Conservation (phyloP, 176 grass and related monocot species). For the Triticum aestivum region DNA sequence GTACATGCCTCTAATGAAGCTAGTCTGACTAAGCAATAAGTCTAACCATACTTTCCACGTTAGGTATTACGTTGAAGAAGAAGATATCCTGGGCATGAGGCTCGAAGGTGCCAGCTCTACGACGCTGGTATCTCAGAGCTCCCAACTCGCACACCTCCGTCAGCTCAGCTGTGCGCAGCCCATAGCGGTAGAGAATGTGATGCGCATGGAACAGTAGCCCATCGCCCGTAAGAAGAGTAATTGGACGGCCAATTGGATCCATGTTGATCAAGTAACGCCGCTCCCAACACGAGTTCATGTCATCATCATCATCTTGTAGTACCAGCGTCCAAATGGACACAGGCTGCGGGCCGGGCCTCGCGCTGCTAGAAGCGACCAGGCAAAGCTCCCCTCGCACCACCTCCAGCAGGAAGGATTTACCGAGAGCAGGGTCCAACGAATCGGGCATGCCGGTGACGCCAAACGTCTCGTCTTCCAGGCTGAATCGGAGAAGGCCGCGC, state of each 20-base stretch:
- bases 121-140: background rate
- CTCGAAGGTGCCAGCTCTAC: background rate
- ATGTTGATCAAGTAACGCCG: background rate
- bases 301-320: background rate
- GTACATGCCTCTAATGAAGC: background rate
- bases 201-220: background rate
- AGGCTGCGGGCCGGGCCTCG: background rate
- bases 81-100: background rate
- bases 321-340: background rate
- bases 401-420: background rate
- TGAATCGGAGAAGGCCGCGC: background rate
- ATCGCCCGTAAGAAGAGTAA: background rate
- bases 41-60: background rate
- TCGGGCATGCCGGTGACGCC: background rate
- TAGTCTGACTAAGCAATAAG: background rate
- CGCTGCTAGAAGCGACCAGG: background rate
- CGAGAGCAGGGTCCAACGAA: background rate
- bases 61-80: background rate
- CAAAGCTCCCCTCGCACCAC: background rate
- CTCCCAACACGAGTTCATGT: background rate
- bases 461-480: background rate
- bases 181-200: background rate
- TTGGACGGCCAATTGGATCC: background rate
- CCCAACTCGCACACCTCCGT: background rate
- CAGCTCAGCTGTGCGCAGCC: background rate